phyloP scores from a whole-genome alignment of 2,329 filamentous ascomycete genomes.

The Paecilomyces variotii region DNA sequence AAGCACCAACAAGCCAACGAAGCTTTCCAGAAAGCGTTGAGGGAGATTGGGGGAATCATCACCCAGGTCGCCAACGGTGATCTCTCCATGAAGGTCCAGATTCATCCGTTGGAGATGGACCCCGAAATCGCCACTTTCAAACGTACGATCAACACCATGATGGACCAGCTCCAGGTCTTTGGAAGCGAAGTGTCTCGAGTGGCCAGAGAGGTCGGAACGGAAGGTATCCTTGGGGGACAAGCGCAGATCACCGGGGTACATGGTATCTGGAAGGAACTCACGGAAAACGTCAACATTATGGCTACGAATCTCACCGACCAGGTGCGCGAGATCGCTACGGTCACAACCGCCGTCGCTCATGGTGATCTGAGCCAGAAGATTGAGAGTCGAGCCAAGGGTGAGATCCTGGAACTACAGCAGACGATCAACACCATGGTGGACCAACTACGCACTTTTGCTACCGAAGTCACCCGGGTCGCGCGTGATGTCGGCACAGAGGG shows the following conservation, averaged over 20 bases:
- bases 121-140: slow-evolving; percentile 93
- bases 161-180: slow-evolving; percentile 88
- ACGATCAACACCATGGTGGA: slow-evolving; percentile 84
- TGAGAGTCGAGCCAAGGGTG: slow-evolving; percentile 63
- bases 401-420: slow-evolving; percentile 69
- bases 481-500: slow-evolving; percentile 74
- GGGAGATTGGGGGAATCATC: slow-evolving; percentile 95
- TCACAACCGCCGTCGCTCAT: slow-evolving; percentile 68
- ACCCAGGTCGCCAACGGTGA: slow-evolving; percentile 91
- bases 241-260: slow-evolving; percentile 82
- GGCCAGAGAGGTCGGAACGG: slow-evolving; percentile 83
- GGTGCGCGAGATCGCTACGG: slow-evolving; percentile 72
- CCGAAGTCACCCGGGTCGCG: slow-evolving; percentile 70
- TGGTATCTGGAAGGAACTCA: slow-evolving; percentile 90
- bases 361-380: slow-evolving; percentile 73
- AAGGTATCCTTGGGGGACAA: slow-evolving; percentile 81
- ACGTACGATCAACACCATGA: slow-evolving; percentile 92
- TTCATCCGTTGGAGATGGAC: slow-evolving; percentile 88
- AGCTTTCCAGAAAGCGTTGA: slow-evolving; percentile 93
- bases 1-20: slow-evolving; percentile 98
- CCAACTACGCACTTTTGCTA: slow-evolving; percentile 69
- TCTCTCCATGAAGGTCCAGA: slow-evolving; percentile 84
- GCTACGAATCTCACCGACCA: slow-evolving; percentile 68
- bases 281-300: slow-evolving; percentile 74
- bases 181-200: slow-evolving; percentile 86